Evolutionary conservation across 2,329 filamentous ascomycete genomes (phyloP).

Genomic region (Neonectria coccinea): DNA sequence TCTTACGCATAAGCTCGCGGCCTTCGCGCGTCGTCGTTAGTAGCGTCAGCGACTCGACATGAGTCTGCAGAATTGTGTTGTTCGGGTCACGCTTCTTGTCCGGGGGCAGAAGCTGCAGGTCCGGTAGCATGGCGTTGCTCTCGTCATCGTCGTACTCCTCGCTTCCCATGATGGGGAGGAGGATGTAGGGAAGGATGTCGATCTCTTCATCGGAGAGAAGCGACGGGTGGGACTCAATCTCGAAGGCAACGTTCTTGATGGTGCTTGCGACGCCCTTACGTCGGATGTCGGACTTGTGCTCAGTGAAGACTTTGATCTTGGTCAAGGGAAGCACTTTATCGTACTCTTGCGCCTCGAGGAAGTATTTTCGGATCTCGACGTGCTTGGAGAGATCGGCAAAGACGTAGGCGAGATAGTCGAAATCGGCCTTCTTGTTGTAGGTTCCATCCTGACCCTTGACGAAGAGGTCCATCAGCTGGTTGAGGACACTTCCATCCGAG

Average conservation of each 20-base stretch:
- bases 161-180: conserved; percentile 87
- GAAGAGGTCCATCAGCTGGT: conserved; percentile 95
- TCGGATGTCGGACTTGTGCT: conserved; percentile 84
- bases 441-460: conserved; percentile 87
- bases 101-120: conserved; percentile 87
- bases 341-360: conserved; percentile 79
- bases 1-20: conserved; percentile 77
- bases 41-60: conserved; percentile 88
- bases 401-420: conserved; percentile 92
- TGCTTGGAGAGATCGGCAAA: conserved; percentile 94
- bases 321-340: conserved; percentile 88
- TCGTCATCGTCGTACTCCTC: conserved; percentile 93
- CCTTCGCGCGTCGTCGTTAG: conserved; percentile 82
- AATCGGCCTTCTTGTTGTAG: conserved; percentile 88
- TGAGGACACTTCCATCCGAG: conserved; percentile 79
- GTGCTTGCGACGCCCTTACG: conserved; percentile 95
- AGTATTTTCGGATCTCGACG: conserved; percentile 78
- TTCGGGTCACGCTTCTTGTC: conserved; percentile 90
- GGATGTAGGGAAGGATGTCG: conserved; percentile 87
- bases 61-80: conserved; percentile 80
- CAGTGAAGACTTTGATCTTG: conserved; percentile 94
- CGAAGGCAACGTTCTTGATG: conserved; percentile 94
- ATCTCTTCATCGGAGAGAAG: conserved; percentile 79
- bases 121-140: conserved; percentile 85
- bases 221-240: conserved; percentile 76